Base-by-base conservation (phyloP, 768 basidiomycete genomes). In the Lentinula raphanica region DNA sequence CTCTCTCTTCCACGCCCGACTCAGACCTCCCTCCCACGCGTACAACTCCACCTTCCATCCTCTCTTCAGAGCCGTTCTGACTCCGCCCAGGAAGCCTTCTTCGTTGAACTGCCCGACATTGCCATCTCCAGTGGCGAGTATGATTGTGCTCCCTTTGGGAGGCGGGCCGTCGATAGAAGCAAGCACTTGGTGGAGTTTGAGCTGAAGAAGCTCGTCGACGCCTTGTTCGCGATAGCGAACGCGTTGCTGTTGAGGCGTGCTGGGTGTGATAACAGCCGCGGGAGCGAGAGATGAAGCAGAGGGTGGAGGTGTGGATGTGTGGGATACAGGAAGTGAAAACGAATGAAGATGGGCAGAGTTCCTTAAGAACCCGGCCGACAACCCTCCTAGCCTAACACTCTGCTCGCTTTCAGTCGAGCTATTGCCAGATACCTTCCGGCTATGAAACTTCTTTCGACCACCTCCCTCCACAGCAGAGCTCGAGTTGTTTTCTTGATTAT, bases 11-110 rank as follows among this genome's bases (percentile, higher is more conserved):
- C 90, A 94, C 21, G 86, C 79, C 23, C 83, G 79, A 68, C 92
- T 93, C 59, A 92, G 69, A 1, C 90, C 88, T 48, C 87, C 85
- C 66, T 90, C 88, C 88, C 94, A 98, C 0, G 91, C 90, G 72
- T 93, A 94, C 65, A 98, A 67, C 73, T 98, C 95, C n/a, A 98
- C 93, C 58, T 79, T 81, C 95, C 95, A 98, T 2, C 95, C 95
- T 48, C 87, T 83, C 71, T 85, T 87, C 64, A 98, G 73, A 4
- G 95, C 95, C 12, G 87, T 85, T 58, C 90, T 76, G 12, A 94
- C 92, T 44, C 90, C 89, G 0, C 94, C 93, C 25, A 94, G 69
- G 74, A 97, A 98, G 5, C 95, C 95, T 65, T 94, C 90, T 59
- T 92, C 90, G 69, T 86, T 95, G 68, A 96, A 97, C 68, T 96